Evolutionary conservation across 2,329 filamentous ascomycete species (phyloP), one percentile per base, ranked within the genome.

Genomic region (Apiospora arundinis): DNA sequence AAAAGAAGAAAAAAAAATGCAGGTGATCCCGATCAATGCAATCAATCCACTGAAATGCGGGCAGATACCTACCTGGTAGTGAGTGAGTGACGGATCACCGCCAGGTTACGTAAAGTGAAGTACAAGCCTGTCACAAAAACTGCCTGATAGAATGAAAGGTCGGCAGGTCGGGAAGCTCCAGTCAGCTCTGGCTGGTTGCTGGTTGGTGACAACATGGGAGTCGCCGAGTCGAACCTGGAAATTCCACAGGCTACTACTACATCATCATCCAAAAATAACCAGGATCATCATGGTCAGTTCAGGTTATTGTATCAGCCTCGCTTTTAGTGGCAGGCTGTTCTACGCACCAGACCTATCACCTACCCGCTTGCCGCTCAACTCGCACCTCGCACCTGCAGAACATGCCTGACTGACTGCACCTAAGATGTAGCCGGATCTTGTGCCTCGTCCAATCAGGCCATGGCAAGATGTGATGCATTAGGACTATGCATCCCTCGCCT

Each of bases 91-190:
- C 52, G 21, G 52, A 63, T 40, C 56, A 63, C n/a, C 56, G 21
- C 56, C 56, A 63, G 56, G 56, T 63, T 63, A 23, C 56, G 32
- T 32, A 32, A 3, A 4, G 32, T 32, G 6, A 3, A 4, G 32
- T 63, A 40, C 42, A 45, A 45, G 56, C 56, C 32, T 32, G 66
- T 68, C 66, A 68, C 66, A 45, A 45, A 48, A 68, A 37, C n/a
- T n/a, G n/a, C n/a, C n/a, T n/a, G n/a, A n/a, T n/a, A n/a, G n/a
- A n/a, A n/a, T n/a, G n/a, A n/a, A n/a, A n/a, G n/a, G n/a, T n/a
- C n/a, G n/a, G n/a, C n/a, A n/a, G 42, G 42, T 48, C 23, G 42
- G 42, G 37, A 32, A 32, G 42, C 14, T 25, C 40, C 23, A 44
- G 42, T 44, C n/a, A n/a, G n/a, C n/a, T n/a, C n/a, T n/a, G n/a